Base-by-base conservation (phyloP, 192 early-diverging fungal genomes). In the Haplosporangium gracile region DNA sequence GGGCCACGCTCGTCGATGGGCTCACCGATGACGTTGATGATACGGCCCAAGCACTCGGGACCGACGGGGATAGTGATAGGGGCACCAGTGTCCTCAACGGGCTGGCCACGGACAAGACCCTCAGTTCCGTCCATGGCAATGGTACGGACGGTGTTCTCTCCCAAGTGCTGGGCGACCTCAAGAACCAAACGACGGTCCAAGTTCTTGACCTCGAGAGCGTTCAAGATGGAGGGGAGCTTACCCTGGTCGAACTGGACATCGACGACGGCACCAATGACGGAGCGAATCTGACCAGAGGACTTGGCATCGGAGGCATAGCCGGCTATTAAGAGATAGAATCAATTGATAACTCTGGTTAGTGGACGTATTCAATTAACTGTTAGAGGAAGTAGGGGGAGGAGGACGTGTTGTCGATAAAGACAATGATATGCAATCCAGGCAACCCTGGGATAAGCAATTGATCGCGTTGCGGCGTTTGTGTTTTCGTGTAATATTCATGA, bases 121-220 rank as follows among this genome's bases (percentile, higher is more conserved):
- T 99, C 97, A 82, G 97, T 99, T 91, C 97, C 98, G 93, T 99
- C 98, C 98, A 99, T 99, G 88, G 98, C 98, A 97, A 99, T 99
- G 87, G 96, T 97, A 85, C 98, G 97, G 88, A 99, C 98, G 72
- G 96, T 97, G 95, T 97, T 97, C 90, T 99, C 97, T 92, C 97
- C 89, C 57, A 87, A 65, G 77, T 77, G 70, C 82, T 83, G 49
- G 49, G 49, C 74, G 72, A 83, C 77, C 70, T 83, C 73, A 34
- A 78, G 82, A 74, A 81, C 98, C 76, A 99, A 92, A 89, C 98
- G 97, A 88, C 93, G 92, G 88, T 93, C 90, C 77, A 88, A 72
- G 75, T 72, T 72, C 90, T 96, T 91, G 60, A 99, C 96, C 92
- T 99, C 98, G 36, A 99, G 95, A 74, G 98, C 97, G 93, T 99